A percentile compares a stretch with the other conserved stretches of the same genome.
Evolutionary conservation across 768 basidiomycete genomes (phyloP).

Genomic region (Tulasnella sp.): DNA sequence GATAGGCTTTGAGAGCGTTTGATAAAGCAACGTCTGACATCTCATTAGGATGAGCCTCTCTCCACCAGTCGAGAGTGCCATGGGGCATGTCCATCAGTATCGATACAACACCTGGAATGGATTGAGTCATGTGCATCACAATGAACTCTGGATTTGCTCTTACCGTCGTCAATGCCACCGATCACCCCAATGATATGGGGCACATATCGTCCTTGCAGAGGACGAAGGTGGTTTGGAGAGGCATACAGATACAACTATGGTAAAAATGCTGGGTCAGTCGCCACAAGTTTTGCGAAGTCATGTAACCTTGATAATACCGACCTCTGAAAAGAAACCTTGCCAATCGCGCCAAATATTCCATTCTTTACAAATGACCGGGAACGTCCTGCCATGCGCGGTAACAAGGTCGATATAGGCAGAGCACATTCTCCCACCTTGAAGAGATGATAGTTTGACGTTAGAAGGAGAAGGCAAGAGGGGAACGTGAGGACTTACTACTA

Average conservation of each 20-base stretch:
- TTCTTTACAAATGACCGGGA: not conserved
- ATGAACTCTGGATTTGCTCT: not conserved
- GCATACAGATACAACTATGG: conserved; percentile 3
- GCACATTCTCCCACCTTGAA: too few species aligned
- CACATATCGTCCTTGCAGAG: not conserved
- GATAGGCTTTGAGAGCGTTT: conserved; percentile 1
- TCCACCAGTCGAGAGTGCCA: not conserved
- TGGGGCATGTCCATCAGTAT: conserved; percentile 1
- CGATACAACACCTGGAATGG: not conserved
- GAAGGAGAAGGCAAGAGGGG: not conserved
- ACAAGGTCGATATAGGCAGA: conserved; percentile 3
- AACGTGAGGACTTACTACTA: not conserved
- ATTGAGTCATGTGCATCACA: not conserved
- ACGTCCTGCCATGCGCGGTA: not conserved
- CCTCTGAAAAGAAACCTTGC: conserved; percentile 6
- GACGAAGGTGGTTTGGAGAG: not conserved
- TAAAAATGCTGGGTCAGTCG: not conserved
- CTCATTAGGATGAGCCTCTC: not conserved
- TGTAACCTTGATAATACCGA: not conserved
- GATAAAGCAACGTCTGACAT: not conserved
- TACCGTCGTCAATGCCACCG: not conserved
- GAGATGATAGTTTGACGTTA: not conserved
- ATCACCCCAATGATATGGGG: conserved; percentile 4
- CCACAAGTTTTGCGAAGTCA: not conserved
- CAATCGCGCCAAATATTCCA: not conserved